Conservation (phyloP, 2,329 filamentous ascomycete species). For the Tolypocladium endophyticum region DNA sequence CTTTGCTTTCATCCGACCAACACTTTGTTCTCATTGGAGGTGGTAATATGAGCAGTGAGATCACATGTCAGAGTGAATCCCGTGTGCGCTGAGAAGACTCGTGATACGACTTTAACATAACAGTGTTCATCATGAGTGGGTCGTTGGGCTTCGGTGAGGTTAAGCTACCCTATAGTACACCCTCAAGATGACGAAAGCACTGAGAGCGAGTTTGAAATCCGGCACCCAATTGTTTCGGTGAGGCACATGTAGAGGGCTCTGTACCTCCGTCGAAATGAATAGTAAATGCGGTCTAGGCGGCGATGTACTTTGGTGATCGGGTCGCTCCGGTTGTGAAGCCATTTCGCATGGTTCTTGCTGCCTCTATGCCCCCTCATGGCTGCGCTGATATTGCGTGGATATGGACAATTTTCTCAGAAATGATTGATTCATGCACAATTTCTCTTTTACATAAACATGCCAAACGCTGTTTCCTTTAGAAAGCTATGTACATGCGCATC, state of each 20-base stretch:
- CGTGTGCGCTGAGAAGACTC: background rate
- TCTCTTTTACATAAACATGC: background rate
- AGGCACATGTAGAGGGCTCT: background rate
- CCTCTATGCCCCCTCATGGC: background rate
- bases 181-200: background rate
- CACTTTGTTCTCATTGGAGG: background rate
- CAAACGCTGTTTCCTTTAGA: background rate
- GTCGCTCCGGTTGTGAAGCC: background rate
- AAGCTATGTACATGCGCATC: background rate
- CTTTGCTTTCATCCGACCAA: background rate
- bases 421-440: background rate
- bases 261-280: background rate
- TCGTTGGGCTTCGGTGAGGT: background rate
- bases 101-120: too few species aligned
- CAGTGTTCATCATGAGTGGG: background rate
- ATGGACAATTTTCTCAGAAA: background rate
- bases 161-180: background rate
- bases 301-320: background rate
- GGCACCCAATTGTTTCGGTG: background rate
- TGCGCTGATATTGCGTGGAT: background rate
- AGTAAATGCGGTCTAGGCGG: background rate
- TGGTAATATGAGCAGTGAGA: background rate
- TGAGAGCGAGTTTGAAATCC: background rate
- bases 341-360: too few species aligned
- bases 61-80: background rate